Base-by-base conservation (phyloP, 75 land plant species). In the Picea glauca region DNA sequence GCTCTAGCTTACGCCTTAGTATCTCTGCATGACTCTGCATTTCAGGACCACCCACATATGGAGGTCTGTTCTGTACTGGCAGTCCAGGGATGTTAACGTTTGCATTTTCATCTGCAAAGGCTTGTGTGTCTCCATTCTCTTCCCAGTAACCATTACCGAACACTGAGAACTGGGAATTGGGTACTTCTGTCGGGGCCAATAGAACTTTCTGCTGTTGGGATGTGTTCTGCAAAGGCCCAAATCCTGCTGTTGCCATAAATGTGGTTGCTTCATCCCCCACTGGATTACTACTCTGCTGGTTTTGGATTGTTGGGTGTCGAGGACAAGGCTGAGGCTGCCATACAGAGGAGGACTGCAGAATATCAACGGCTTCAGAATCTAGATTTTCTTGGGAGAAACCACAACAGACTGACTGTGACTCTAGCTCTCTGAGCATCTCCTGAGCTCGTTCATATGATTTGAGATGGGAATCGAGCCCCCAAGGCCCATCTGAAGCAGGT, bases 361-460 rank as follows among this genome's bases (percentile, higher is more conserved):
- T 75, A 21, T 82, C 85, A 66, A 85, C 81, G 30, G 83, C 13
- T 82, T 83, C 68, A 82, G 61, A 62, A 58, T 57, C 67, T 77
- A 40, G 5, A 82, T 83, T 58, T 76, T 90, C 14, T 76, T 84
- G 80, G 82, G 80, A 76, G n/a, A 84, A 86, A 50, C 58, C 9
- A 8, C 21, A 78, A 21, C 21, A 15, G 79, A 30, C 35, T 32
- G 76, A 70, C 4, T 73, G 79, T 0, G 87, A 80, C 31, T 91
- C 95, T 17, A 93, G 85, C 67, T 96, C 99, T 18, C 67, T 84
- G 13, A 96, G 88, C 99, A 96, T 96, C 70, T 96, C 95, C 77
- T 94, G 99, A 0, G 99, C 99, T 60, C 99, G 88, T 50, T 94
- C 98, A 59, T 85, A 97, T 14, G 99, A 96, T 76, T 94, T 97